Conservation (phyloP, 208 protist species). For the Acanthamoeba triangularis region DNA sequence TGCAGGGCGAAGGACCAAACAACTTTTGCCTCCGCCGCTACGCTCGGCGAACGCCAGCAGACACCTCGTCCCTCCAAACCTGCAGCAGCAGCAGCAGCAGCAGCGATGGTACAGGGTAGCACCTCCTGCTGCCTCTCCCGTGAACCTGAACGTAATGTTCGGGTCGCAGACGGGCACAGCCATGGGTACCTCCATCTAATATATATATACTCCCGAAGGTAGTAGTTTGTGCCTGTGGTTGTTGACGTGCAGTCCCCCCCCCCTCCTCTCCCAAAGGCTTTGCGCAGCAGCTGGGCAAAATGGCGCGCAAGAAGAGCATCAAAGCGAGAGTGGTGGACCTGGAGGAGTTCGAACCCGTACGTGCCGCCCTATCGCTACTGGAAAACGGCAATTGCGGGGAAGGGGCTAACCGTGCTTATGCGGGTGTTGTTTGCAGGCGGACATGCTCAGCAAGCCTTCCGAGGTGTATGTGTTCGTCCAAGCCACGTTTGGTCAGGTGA, state of each 20-base stretch:
- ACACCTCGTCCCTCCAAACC: too few species aligned
- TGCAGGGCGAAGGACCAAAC: too few species aligned
- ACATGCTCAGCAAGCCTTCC: neutral
- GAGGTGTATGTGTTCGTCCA: constrained; percentile 64
- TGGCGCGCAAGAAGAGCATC: neutral
- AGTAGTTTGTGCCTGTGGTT: neutral
- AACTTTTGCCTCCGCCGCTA: too few species aligned
- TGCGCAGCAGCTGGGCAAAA: constrained; percentile 31
- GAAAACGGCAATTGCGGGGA: neutral
- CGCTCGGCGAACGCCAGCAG: too few species aligned
- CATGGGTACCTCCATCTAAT: too few species aligned
- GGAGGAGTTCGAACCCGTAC: constrained; percentile 60
- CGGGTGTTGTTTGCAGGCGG: neutral
- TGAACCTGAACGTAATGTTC: constrained; percentile 48
- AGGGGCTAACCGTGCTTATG: neutral
- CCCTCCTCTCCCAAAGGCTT: neutral
- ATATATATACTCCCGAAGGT: too few species aligned
- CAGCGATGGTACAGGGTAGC: neutral
- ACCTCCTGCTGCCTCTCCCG: neutral
- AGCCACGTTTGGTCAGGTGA: constrained; percentile 59
- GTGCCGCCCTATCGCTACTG: too few species aligned
- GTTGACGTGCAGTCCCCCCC: too few species aligned
- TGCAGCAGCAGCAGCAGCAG: too few species aligned
- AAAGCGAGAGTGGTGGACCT: constrained; percentile 70
- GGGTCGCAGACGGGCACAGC: constrained; percentile 38